Conservation (phyloP, 345 rosid genomes). For the Euphorbia peplus region DNA sequence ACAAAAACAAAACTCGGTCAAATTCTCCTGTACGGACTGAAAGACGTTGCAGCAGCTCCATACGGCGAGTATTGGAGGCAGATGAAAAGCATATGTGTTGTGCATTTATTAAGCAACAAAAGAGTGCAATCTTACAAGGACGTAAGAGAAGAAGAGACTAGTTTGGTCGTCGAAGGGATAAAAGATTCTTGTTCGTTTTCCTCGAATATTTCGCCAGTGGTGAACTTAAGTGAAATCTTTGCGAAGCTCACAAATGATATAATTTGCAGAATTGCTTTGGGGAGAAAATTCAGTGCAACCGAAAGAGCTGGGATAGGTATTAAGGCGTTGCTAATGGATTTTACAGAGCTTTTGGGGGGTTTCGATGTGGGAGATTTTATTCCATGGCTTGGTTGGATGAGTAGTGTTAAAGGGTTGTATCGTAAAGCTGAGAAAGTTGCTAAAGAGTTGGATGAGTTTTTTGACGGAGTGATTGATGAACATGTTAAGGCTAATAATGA, state of each 20-base stretch:
- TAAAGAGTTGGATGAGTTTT: conserved; percentile 26
- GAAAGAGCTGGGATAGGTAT: conserved; percentile 31
- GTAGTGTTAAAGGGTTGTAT: conserved; percentile 26
- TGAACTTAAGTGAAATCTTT: conserved; percentile 38
- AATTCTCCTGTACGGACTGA: conserved; percentile 32
- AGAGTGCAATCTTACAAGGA: conserved; percentile 29
- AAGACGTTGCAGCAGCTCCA: conserved; percentile 41
- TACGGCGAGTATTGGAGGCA: no score
- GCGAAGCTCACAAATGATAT: conserved; percentile 34
- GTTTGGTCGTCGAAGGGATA: conserved; percentile 25
- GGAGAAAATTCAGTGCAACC: conserved; percentile 44
- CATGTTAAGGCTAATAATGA: neutral
- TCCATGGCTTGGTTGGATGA: conserved; percentile 54
- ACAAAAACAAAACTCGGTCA: conserved; percentile 22
- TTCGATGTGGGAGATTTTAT: conserved; percentile 42
- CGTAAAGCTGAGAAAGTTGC: conserved; percentile 21
- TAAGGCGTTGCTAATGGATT: conserved; percentile 20
- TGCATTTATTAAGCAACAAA: no score
- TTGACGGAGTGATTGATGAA: conserved; percentile 23
- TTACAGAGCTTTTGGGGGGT: conserved; percentile 34
- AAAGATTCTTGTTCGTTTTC: conserved; percentile 13
- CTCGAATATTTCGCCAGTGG: no score
- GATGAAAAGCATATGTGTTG: no score
- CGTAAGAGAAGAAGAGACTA: conserved; percentile 47
- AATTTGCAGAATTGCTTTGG: conserved; percentile 41